These are phyloP conservation scores for Oryza glaberrima DNA, from an alignment of 176 grass and related monocot species.

Conservation along the genomic window DNA sequence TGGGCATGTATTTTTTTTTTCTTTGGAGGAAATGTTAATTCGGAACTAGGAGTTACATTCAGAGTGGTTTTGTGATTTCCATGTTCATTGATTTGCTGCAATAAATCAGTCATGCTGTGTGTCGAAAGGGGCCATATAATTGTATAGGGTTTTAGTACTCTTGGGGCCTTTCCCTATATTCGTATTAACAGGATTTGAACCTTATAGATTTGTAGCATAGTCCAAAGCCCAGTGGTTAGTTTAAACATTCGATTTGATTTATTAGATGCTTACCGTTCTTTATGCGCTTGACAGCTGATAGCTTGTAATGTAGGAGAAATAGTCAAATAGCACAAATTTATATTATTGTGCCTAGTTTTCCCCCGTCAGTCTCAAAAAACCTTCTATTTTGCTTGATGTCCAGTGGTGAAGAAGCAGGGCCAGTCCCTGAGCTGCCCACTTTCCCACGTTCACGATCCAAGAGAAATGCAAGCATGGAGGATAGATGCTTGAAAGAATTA, in stretches of 20 bases:
- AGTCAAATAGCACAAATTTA: background rate
- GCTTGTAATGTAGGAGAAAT: background rate
- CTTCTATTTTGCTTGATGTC: conserved; percentile 35
- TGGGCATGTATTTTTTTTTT: background rate
- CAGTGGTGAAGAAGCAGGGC: conserved; percentile 83
- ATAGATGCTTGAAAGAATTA: conserved; percentile 40
- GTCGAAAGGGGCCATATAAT: background rate
- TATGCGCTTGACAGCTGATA: background rate
- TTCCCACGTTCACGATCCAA: conserved; percentile 19
- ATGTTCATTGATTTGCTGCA: background rate
- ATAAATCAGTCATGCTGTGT: background rate
- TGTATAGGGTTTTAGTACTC: background rate
- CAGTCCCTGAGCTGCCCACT: conserved; percentile 60
- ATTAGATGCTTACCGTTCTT: conserved; percentile 12
- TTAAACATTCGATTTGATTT: background rate
- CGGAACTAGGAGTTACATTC: background rate
- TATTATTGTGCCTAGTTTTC: background rate
- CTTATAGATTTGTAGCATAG: background rate
- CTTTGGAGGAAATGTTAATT: background rate
- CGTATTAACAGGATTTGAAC: background rate
- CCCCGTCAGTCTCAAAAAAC: conserved; percentile 31
- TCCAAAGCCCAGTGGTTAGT: background rate
- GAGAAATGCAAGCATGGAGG: conserved; percentile 36
- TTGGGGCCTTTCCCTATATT: too few species aligned
- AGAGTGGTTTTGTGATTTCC: background rate